Evolutionary conservation across 306 rosid genomes (phyloP).

Genomic region (Dryas alaskensis): DNA sequence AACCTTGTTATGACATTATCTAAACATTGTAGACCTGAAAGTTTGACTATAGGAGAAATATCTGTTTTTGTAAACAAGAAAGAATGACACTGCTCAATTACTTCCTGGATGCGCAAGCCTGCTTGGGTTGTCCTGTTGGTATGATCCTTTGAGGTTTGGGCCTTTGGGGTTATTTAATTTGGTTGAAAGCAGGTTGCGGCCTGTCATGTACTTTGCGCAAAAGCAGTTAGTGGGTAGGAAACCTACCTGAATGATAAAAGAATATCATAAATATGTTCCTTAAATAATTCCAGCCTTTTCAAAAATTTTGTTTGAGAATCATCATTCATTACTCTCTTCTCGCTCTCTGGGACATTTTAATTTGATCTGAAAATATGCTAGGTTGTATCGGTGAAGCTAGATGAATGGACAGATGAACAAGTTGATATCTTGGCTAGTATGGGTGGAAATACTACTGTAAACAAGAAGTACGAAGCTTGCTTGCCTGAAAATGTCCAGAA

Average conservation of each 20-base stretch:
- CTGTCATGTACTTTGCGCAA: constrained; percentile 2
- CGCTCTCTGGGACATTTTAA: constrained; percentile 12
- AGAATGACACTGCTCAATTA: neutral
- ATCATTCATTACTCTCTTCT: neutral
- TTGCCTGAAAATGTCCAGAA: constrained; percentile 48
- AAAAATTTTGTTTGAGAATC: neutral
- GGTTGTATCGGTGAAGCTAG: constrained; percentile 91
- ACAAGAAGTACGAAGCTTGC: constrained; percentile 73
- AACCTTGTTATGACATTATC: neutral
- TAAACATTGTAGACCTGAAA: neutral
- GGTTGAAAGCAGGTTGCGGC: neutral
- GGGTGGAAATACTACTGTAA: constrained; percentile 72
- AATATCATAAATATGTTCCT: neutral
- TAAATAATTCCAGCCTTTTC: neutral
- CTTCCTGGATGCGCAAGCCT: constrained; percentile 3
- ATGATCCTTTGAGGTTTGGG: neutral
- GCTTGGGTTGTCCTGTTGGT: neutral
- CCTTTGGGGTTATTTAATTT: neutral
- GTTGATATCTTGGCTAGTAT: constrained; percentile 53
- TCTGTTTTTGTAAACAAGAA: neutral
- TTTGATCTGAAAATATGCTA: constrained; percentile 29
- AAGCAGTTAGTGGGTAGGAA: neutral
- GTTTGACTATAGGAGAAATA: constrained; percentile 3
- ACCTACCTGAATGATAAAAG: neutral
- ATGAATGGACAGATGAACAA: constrained; percentile 83